A percentile compares a stretch with the other conserved stretches of the same genome.
These are phyloP conservation scores for Fulvia fulva DNA, from an alignment of 2,329 filamentous ascomycete genomes.

Conservation along the genomic window DNA sequence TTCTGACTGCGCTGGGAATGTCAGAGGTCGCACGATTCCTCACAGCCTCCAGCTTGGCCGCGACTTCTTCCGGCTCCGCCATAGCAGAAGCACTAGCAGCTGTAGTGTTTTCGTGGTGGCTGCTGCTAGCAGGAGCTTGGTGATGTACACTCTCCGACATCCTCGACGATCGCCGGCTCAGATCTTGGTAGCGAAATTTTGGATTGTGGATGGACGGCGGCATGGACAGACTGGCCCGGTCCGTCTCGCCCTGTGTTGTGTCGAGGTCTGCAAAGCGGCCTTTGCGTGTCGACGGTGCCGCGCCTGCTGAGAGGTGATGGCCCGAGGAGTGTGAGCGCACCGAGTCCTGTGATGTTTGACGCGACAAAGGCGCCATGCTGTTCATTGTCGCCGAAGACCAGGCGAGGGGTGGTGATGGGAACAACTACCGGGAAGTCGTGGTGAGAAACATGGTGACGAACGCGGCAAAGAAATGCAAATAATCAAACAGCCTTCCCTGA, in stretches of 20 bases:
- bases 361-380: constrained; percentile 20
- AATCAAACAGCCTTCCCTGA: not conserved
- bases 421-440: not conserved
- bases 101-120: constrained; percentile 3
- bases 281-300: constrained; percentile 46
- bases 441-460: not conserved
- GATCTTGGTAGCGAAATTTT: constrained; percentile 22
- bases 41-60: constrained; percentile 10
- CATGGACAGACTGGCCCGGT: constrained; percentile 62
- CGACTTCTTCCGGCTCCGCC: constrained; percentile 14
- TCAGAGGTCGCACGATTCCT: constrained; percentile 14
- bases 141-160: constrained; percentile 3
- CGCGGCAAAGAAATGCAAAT: not conserved
- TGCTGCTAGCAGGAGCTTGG: constrained; percentile 5
- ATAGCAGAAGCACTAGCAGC: constrained; percentile 5
- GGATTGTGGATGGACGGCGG: constrained; percentile 44
- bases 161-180: constrained; percentile 18
- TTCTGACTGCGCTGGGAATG: constrained; percentile 18
- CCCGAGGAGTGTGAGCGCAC: constrained; percentile 24
- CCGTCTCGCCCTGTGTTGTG: constrained; percentile 54
- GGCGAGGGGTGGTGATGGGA: not conserved
- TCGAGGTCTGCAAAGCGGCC: constrained; percentile 58
- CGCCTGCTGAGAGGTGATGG: constrained; percentile 47
- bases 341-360: constrained; percentile 33
- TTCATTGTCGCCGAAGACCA: not conserved